These are phyloP conservation scores for Naganishia sp. DNA, from an alignment of 1,284 basidiomycete species.

Conservation along the genomic window DNA sequence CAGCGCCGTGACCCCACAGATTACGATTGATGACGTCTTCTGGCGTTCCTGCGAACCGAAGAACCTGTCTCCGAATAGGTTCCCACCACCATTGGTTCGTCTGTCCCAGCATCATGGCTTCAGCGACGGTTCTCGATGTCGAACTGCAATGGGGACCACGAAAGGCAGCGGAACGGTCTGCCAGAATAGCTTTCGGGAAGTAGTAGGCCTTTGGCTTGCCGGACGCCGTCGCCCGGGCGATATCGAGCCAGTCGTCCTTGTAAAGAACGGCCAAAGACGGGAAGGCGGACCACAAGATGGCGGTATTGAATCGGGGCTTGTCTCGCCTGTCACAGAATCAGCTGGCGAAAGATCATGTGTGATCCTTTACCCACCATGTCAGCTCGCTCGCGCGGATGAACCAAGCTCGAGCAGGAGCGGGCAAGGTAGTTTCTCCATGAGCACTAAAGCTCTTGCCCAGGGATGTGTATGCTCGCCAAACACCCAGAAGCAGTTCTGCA, in stretches of 20 bases:
- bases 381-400: constrained; percentile 47
- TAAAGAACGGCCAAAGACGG: constrained; percentile 63
- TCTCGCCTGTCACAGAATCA: constrained; percentile 44
- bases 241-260: constrained; percentile 67
- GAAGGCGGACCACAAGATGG: constrained; percentile 50
- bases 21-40: constrained; percentile 49
- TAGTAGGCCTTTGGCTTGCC: constrained; percentile 53
- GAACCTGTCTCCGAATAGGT: constrained; percentile 62
- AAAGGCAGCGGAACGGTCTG: constrained; percentile 73
- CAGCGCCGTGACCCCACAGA: constrained; percentile 50
- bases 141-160: constrained; percentile 64
- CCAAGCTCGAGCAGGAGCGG: constrained; percentile 48
- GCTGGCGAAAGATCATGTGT: background rate
- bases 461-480: constrained; percentile 67
- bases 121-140: constrained; percentile 65
- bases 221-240: constrained; percentile 46
- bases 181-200: constrained; percentile 59
- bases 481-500: constrained; percentile 71
- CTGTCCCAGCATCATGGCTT: constrained; percentile 54
- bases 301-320: constrained; percentile 50
- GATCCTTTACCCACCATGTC: constrained; percentile 44
- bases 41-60: constrained; percentile 64
- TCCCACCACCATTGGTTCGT: constrained; percentile 67
- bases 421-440: constrained; percentile 43
- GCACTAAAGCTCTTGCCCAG: constrained; percentile 47